Conservation (phyloP, 2,329 filamentous ascomycete species). For the Cordyceps cicadae region DNA sequence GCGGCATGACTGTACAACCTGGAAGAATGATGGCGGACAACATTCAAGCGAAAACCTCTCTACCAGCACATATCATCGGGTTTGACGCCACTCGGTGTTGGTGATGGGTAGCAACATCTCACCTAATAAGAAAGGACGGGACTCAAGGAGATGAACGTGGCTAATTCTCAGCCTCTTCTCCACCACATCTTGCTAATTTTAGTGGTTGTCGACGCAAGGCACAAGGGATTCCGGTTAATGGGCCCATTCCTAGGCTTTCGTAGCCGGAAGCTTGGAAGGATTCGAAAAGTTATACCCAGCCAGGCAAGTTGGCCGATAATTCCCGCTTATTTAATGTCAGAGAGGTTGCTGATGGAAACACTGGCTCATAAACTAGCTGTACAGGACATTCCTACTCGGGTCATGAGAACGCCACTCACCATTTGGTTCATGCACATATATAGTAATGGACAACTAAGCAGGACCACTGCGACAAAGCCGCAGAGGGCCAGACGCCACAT, state of each 20-base stretch:
- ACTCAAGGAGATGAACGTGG: neutral
- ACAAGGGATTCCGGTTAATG: neutral
- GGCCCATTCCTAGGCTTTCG: neutral
- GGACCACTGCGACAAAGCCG: conserved; percentile 3
- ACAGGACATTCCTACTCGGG: neutral
- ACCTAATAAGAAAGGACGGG: neutral
- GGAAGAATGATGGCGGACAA: neutral
- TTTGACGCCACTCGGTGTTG: conserved; percentile 3
- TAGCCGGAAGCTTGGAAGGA: neutral
- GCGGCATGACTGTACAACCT: neutral
- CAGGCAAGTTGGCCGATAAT: neutral
- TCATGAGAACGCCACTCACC: neutral
- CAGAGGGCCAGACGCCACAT: neutral
- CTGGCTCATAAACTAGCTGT: neutral
- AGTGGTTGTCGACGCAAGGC: neutral
- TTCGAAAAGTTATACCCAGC: neutral
- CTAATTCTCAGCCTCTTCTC: neutral
- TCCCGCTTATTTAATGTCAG: neutral
- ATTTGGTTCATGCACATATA: conserved; percentile 8
- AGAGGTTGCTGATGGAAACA: conserved; percentile 1
- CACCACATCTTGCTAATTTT: neutral
- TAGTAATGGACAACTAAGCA: conserved; percentile 7
- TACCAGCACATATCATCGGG: conserved; percentile 1
- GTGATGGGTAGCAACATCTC: neutral
- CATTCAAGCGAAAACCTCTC: neutral